Base-by-base conservation (phyloP, 371 early-diverging fungal genomes). In the Syncephalastrum sp. region DNA sequence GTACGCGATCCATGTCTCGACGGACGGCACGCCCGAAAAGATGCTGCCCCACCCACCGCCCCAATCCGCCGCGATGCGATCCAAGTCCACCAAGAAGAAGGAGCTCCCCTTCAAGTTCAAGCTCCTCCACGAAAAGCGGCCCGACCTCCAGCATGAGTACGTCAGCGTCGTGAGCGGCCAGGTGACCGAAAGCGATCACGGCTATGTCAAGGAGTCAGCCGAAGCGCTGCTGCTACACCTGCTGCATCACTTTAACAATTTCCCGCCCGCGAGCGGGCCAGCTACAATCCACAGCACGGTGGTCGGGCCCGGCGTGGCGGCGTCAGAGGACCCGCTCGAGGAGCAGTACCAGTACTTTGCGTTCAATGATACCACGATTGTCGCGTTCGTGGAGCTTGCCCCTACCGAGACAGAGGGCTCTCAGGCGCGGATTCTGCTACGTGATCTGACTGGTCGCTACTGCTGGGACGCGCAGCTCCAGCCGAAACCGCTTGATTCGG, bases 371-470 rank as follows among this genome's bases (percentile, higher is more conserved):
- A 79, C 76, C 0, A 74, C 84, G 0, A 68, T 90, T 24, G 59
- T 88, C 41, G 83, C 85, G 8, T 70, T 84, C 51, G 68, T 81
- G 6, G 90, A 89, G 54, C 53, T 81, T 24, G 70, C 81, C 6
- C 68, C 73, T 12, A 61, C 50, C 13, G 73, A 71, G 15, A 57
- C 67, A 5, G 53, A 66, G 55, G 65, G 51, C 14, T 54, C 67
- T 41, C 69, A 70, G 50, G 70, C 77, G 2, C 82, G 90, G 16
- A 70, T 91, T 15, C 82, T 89, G 42, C 68, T 91, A 21, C 82
- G 94, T 29, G 87, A 92, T 63, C 62, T 85, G 42, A 88, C 90
- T 5, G 94, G 94, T 0, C 79, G 89, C 17, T 92, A 90, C 68
- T 76, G 80, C 1, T 93, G 94, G 94, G 92, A 93, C 56, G 73